Evolutionary conservation across 148 eudicot genomes (phyloP).

Genomic region (Camellia granthamiana): DNA sequence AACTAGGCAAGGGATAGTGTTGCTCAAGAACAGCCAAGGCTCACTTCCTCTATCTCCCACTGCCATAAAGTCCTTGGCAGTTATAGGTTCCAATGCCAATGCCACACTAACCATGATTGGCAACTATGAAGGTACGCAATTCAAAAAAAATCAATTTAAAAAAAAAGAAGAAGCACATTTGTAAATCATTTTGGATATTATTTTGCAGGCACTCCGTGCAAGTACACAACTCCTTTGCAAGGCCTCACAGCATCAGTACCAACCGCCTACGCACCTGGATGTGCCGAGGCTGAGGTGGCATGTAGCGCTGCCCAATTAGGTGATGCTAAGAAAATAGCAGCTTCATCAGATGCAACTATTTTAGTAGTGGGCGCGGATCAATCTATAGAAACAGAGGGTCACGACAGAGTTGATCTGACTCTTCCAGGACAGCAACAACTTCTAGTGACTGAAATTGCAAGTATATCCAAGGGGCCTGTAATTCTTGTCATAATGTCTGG

Average conservation of each 20-base stretch:
- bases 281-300: constrained; percentile 28
- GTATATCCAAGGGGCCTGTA: constrained; percentile 48
- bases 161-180: neutral
- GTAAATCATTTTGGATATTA: neutral
- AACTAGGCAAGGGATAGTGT: constrained; percentile 55
- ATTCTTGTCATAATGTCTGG: constrained; percentile 56
- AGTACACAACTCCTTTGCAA: constrained; percentile 42
- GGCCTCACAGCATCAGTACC: constrained; percentile 33
- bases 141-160: neutral
- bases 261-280: constrained; percentile 44
- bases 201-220: constrained; percentile 41
- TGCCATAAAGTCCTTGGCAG: constrained; percentile 34
- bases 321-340: constrained; percentile 31
- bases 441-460: constrained; percentile 35
- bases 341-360: constrained; percentile 43
- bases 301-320: constrained; percentile 32
- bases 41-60: constrained; percentile 51
- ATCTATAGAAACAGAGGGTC: constrained; percentile 50
- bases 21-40: constrained; percentile 44
- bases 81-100: constrained; percentile 64
- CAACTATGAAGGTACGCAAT: constrained; percentile 45
- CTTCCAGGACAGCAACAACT: constrained; percentile 54
- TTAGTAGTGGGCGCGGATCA: constrained; percentile 56
- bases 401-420: constrained; percentile 38
- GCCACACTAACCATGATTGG: constrained; percentile 47